phyloP scores from a whole-genome alignment of 129 eudicot genomes.

The Escallonia rubra region DNA sequence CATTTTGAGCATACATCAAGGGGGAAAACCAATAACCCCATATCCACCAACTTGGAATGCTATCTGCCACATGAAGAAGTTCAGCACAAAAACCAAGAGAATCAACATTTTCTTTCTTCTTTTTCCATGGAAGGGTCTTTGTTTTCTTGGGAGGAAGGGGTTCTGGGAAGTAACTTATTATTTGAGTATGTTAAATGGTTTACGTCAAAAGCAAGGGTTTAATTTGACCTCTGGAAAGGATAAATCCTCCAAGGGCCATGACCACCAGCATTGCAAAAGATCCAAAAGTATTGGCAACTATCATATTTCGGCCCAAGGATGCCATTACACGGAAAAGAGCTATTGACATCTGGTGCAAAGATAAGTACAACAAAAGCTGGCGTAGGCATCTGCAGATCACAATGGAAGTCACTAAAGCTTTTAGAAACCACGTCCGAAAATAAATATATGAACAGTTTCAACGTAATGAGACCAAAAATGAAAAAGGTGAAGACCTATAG shows the following conservation, averaged over 20 bases:
- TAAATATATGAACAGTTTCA: background rate
- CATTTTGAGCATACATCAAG: conserved; percentile 94
- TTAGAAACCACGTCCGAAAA: background rate
- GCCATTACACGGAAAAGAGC: conserved; percentile 95
- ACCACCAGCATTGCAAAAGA: conserved; percentile 94
- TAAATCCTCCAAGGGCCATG: conserved; percentile 93
- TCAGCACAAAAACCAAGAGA: background rate
- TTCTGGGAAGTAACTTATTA: too few species aligned
- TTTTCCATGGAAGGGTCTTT: background rate
- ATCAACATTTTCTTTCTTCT: background rate
- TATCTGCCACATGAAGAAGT: conserved; percentile 36
- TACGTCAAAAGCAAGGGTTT: conserved; percentile 1
- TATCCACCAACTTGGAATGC: conserved; percentile 96
- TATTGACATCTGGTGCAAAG: conserved; percentile 90
- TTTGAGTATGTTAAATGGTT: background rate
- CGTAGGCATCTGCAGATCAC: conserved; percentile 54
- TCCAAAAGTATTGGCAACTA: conserved; percentile 94
- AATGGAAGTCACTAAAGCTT: conserved; percentile 9
- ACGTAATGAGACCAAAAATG: background rate
- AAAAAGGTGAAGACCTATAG: background rate
- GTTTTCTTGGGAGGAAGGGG: too few species aligned
- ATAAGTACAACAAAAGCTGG: conserved; percentile 73
- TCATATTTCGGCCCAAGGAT: conserved; percentile 78
- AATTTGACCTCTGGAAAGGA: conserved; percentile 77
- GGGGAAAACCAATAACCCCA: conserved; percentile 99